Base-by-base conservation (phyloP, 176 grass and related monocot genomes). In the Oryza longistaminata region DNA sequence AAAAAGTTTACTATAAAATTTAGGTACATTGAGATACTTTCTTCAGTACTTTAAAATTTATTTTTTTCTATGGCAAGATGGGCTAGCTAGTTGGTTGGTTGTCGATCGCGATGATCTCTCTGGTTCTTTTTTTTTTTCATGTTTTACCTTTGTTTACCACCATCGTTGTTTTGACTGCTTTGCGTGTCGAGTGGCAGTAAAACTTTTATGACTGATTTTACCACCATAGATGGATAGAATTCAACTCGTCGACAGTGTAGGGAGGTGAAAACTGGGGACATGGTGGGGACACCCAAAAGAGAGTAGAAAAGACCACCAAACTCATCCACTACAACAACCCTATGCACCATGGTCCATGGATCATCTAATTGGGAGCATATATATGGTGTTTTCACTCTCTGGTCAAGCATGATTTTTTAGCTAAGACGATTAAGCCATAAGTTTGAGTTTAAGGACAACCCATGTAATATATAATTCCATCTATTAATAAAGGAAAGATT, bases 131-230 rank as follows among this genome's bases (percentile, higher is more conserved):
- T 49, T 4, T 49, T 4, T 16, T 73, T 72, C n/a, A 16, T 58
- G 27, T 70, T 48, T 49, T 49, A 49, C 17, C 40, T 78, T 88
- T 88, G 53, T 78, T 88, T 29, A 64, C 66, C 29, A 42, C 73
- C 73, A 83, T 25, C 3, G 11, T 6, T 29, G 0, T 37, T 71
- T 70, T 64, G 70, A 77, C 52, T 48, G 6, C 24, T 88, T 76
- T 71, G 2, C 9, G 5, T 29, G 72, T 8, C 21, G 21, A 73
- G 61, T 31, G 48, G 11, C 14, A 6, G 6, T 15, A 31, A 6
- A 58, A 21, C 19, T 58, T 58, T 58, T 9, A 58, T 19, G 52
- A 55, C 19, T 62, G 9, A 1, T n/a, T 40, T 40, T 40, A 9
- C 39, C 39, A 40, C 39, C 21, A 22, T 22, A 1, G 58, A 62